Conservation (phyloP, 768 basidiomycete genomes). For the Cubamyces sp. region DNA sequence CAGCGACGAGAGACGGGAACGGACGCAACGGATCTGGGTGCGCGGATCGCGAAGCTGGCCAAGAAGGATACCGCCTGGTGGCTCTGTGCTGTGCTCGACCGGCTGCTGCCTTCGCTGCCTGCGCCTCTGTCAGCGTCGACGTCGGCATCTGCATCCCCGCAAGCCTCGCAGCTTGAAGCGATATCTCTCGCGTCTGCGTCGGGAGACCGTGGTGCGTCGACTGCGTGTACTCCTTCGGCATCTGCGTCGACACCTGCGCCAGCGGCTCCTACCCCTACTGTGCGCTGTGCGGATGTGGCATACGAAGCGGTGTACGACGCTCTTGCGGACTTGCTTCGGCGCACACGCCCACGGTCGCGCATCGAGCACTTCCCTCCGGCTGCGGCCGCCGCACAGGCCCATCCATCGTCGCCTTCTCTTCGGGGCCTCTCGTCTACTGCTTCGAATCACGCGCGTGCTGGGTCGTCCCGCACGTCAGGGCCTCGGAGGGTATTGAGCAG, state of each 20-base stretch:
- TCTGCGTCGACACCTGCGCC: not conserved
- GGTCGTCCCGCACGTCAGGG: too few relatives aligned
- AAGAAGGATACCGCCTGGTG: slow-evolving; percentile 58
- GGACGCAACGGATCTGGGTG: slow-evolving; percentile 1
- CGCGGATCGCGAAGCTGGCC: slow-evolving; percentile 45
- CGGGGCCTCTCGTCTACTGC: slow-evolving; percentile 1
- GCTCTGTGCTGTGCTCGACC: slow-evolving; percentile 49
- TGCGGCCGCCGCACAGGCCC: not conserved
- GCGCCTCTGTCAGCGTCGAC: not conserved
- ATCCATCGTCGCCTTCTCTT: slow-evolving; percentile 11
- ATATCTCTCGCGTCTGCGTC: too few relatives aligned
- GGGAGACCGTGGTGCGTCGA: too few relatives aligned
- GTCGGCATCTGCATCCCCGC: not conserved
- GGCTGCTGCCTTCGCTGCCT: slow-evolving; percentile 34
- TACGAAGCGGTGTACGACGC: slow-evolving; percentile 24
- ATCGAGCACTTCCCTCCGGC: not conserved
- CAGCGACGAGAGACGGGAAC: not conserved
- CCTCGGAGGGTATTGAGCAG: too few relatives aligned
- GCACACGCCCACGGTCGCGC: slow-evolving; percentile 3
- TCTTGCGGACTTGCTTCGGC: slow-evolving; percentile 26
- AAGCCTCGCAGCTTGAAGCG: not conserved
- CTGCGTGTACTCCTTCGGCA: not conserved
- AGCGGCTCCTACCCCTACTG: not conserved
- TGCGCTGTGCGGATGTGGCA: slow-evolving; percentile 1
- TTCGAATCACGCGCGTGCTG: slow-evolving; percentile 15